Evolutionary conservation across 495 filamentous ascomycete genomes (phyloP).

Genomic region (Umbilicaria muhlenbergii): DNA sequence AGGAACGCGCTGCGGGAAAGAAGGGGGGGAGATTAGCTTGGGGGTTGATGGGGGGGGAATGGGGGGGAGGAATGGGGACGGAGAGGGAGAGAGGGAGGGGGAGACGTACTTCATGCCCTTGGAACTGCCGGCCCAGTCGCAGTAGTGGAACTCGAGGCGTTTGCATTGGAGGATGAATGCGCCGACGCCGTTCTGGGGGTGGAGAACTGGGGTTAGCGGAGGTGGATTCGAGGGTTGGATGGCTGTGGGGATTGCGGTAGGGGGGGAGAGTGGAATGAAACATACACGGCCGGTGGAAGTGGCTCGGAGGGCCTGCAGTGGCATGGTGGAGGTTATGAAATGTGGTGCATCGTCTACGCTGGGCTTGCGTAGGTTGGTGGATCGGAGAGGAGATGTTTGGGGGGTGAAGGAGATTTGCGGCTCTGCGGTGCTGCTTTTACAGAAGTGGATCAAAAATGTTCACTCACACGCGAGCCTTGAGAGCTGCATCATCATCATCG

Average conservation of each 20-base stretch:
- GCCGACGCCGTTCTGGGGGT: conserved; percentile 73
- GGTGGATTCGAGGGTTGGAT: neutral
- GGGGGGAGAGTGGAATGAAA: neutral
- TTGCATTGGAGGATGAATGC: conserved; percentile 97
- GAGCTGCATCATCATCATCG: too few relatives aligned
- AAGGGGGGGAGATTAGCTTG: neutral
- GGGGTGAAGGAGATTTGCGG: too few relatives aligned
- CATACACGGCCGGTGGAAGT: conserved; percentile 47
- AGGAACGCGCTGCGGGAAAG: conserved; percentile 51
- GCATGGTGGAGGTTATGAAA: conserved; percentile 36
- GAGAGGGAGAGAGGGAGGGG: neutral
- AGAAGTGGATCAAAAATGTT: too few relatives aligned
- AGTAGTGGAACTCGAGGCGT: conserved; percentile 89
- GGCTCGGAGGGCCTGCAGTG: conserved; percentile 41
- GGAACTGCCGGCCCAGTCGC: conserved; percentile 85
- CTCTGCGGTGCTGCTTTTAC: conserved; percentile 18
- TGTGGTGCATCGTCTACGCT: too few relatives aligned
- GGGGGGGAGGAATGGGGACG: neutral
- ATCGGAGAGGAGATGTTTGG: too few relatives aligned
- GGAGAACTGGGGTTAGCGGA: neutral
- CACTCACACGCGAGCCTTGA: too few relatives aligned
- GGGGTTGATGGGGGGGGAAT: neutral
- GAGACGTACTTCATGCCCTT: conserved; percentile 79
- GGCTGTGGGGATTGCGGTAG: neutral
- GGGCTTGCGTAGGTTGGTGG: too few relatives aligned